phyloP scores from a whole-genome alignment of 2,329 filamentous ascomycete species.

The Exophiala alcalophila region DNA sequence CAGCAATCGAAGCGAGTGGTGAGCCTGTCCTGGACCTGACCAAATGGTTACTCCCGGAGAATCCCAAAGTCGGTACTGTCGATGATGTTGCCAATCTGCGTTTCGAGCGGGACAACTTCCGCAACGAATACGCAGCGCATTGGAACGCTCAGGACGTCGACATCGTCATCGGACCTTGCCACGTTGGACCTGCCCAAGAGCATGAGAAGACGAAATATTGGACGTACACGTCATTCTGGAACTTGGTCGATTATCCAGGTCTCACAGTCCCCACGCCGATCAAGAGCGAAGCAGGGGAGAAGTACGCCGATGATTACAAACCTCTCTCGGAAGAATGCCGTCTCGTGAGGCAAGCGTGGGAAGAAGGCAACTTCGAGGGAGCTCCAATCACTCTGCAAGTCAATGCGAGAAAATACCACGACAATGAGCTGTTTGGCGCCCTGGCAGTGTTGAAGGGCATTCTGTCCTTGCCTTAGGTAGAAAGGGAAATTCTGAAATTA shows the following conservation, averaged over 20 bases:
- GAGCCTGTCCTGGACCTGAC: conserved; percentile 15
- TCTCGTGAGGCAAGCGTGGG: conserved; percentile 45
- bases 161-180: conserved; percentile 60
- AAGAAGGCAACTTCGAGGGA: conserved; percentile 48
- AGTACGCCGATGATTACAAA: conserved; percentile 26
- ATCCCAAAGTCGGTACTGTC: conserved; percentile 24
- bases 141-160: conserved; percentile 40
- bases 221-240: conserved; percentile 62
- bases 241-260: conserved; percentile 61
- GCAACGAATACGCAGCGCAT: conserved; percentile 12
- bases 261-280: conserved; percentile 49
- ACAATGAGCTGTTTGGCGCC: conserved; percentile 46
- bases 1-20: conserved; percentile 12
- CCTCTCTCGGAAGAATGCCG: conserved; percentile 39
- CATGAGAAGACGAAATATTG: conserved; percentile 57
- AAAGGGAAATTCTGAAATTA: too few relatives aligned
- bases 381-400: conserved; percentile 55
- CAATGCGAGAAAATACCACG: conserved; percentile 52
- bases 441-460: conserved; percentile 20
- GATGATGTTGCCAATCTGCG: conserved; percentile 14
- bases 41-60: conserved; percentile 14
- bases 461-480: too few relatives aligned
- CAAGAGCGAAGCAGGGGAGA: conserved; percentile 39
- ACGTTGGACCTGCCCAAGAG: conserved; percentile 54
- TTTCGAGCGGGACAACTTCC: conserved; percentile 33